Conservation (phyloP, 2,329 filamentous ascomycete species). For the Neofusicoccum sp. region DNA sequence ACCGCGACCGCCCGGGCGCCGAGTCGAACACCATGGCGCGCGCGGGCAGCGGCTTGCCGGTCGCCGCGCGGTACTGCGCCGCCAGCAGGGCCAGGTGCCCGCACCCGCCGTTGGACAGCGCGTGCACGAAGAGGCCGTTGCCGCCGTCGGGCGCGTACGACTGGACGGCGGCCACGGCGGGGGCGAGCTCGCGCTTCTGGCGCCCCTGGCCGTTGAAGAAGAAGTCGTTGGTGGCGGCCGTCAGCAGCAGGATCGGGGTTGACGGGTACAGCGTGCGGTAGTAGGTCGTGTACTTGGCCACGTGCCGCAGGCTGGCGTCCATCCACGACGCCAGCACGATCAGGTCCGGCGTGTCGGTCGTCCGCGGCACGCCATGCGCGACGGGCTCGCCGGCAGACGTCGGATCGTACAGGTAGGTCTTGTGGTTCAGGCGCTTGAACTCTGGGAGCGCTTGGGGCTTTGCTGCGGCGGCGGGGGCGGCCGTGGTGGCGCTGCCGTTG, state of each 20-base stretch:
- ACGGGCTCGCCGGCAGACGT: conserved; percentile 18
- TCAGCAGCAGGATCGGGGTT: conserved; percentile 36
- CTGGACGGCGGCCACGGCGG: conserved; percentile 33
- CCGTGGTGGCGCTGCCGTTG: background rate
- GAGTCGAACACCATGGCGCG: conserved; percentile 37
- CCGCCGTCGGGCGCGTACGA: conserved; percentile 27
- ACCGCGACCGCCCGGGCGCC: conserved; percentile 29
- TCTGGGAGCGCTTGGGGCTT: conserved; percentile 27
- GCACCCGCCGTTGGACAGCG: conserved; percentile 41
- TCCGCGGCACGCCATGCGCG: background rate
- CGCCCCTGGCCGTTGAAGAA: conserved; percentile 29
- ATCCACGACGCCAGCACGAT: conserved; percentile 41
- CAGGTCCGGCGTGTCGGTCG: conserved; percentile 27
- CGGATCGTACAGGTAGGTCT: conserved; percentile 37
- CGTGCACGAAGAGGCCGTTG: conserved; percentile 35
- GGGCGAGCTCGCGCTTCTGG: conserved; percentile 27
- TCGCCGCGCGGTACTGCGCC: conserved; percentile 32
- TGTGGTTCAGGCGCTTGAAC: conserved; percentile 37
- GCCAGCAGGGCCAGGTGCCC: conserved; percentile 38
- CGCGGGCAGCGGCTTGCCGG: conserved; percentile 31
- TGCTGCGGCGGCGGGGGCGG: background rate
- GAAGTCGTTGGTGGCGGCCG: conserved; percentile 34
- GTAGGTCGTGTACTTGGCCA: conserved; percentile 39
- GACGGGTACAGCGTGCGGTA: conserved; percentile 37
- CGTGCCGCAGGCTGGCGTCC: conserved; percentile 38